Evolutionary conservation across 108 stramenopile genomes (phyloP).

Genomic region (Nitzschia inconspicua): DNA sequence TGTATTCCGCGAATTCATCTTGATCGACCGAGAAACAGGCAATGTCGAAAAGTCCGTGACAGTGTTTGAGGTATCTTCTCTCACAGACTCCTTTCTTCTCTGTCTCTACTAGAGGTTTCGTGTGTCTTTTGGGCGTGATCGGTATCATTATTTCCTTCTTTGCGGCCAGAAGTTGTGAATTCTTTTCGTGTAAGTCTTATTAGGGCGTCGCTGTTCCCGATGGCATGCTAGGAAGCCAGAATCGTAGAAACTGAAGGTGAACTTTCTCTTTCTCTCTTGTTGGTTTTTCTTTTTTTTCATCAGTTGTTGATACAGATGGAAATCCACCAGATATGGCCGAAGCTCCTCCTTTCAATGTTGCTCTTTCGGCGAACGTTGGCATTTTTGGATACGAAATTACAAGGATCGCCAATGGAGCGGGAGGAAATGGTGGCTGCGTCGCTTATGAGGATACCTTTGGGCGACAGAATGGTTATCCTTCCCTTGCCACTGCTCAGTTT

Average conservation of each 20-base stretch:
- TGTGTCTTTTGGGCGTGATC: not conserved
- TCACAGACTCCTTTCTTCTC: not conserved
- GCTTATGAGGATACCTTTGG: not conserved
- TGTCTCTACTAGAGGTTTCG: not conserved
- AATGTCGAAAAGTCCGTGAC: not conserved
- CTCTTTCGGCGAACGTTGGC: slow-evolving; percentile 15
- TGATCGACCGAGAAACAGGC: not conserved
- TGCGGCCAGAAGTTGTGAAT: not conserved
- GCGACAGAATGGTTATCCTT: slow-evolving; percentile 15
- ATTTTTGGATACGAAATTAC: slow-evolving; percentile 19
- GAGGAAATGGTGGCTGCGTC: not conserved
- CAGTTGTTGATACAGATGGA: slow-evolving; percentile 17
- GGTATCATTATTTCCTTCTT: not conserved
- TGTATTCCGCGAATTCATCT: not conserved
- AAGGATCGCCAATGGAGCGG: not conserved
- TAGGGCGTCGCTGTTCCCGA: too few relatives aligned
- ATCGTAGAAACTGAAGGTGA: not conserved
- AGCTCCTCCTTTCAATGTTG: slow-evolving; percentile 20
- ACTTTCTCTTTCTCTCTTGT: not conserved
- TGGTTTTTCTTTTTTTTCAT: not conserved
- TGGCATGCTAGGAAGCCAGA: not conserved
- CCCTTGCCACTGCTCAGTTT: slow-evolving; percentile 18
- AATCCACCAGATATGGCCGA: slow-evolving; percentile 7
- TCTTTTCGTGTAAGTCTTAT: not conserved
- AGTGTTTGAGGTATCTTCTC: not conserved